A percentile compares a stretch with the other conserved stretches of the same genome.
Conservation (phyloP, 768 basidiomycete genomes). For the Kwoniella pini region DNA sequence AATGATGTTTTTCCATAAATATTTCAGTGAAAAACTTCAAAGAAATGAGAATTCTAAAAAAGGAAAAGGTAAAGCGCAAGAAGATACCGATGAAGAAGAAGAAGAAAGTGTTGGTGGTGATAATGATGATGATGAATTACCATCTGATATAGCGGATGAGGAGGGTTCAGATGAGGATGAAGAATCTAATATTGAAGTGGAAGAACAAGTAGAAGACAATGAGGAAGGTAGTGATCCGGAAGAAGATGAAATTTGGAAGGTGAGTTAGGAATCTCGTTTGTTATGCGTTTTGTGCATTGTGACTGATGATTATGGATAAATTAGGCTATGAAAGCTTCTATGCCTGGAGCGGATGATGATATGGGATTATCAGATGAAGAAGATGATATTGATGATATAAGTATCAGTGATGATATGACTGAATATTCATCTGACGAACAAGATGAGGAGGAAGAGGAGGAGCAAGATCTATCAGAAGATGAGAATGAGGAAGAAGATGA, state of each 20-base stretch:
- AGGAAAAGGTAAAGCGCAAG: constrained; percentile 21
- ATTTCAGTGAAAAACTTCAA: constrained; percentile 72
- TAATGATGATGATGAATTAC: constrained; percentile 49
- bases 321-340: constrained; percentile 88
- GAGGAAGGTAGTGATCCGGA: constrained; percentile 50
- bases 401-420: constrained; percentile 14
- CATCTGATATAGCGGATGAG: constrained; percentile 26
- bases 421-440: constrained; percentile 18
- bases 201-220: constrained; percentile 41
- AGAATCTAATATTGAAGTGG: constrained; percentile 48
- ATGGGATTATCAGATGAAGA: constrained; percentile 44
- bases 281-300: constrained; percentile 3
- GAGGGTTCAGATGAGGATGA: constrained; percentile 56
- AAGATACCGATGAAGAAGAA: constrained; percentile 32
- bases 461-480: constrained; percentile 46
- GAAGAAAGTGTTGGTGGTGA: constrained; percentile 29
- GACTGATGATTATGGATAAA: too few species aligned
- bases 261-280: constrained; percentile 51
- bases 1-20: constrained; percentile 92
- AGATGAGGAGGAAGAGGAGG: constrained; percentile 27
- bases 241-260: constrained; percentile 87
- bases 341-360: constrained; percentile 63
- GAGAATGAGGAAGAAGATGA: constrained; percentile 8
- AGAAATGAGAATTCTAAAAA: constrained; percentile 56
- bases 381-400: constrained; percentile 24